Base-by-base conservation (phyloP, 768 basidiomycete species). In the Psilocybe sp. region DNA sequence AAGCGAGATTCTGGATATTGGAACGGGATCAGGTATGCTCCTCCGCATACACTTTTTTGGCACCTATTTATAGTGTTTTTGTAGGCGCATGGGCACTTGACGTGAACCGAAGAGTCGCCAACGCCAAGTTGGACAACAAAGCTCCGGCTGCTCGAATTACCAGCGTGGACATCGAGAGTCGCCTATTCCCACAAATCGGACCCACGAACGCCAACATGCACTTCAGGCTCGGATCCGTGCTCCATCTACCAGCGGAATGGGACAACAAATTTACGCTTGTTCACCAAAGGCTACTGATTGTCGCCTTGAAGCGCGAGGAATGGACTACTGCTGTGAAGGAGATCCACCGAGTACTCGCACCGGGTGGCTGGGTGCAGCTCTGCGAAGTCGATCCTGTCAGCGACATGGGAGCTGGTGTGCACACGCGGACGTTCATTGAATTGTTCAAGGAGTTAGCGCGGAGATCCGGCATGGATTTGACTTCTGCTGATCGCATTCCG, bases 1-100 rank as follows among this genome's bases (percentile, higher is more conserved):
- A 4, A 53, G 56, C 38, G 47, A 33, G 8, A 43, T 63, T 16
- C 51, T 60, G 10, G 61, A 60, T 36, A 52, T 41, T 18, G 61
- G 55, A 12, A 55, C 59, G 1, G 59, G 59, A 1, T 54, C 53
- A 43, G 58, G 60, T 58, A 43, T 16, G 4, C 4, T 13, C 19
- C 38, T 35, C 4, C 23, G 7, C 23, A 5, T 11, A 16, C 37
- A 33, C 15, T 31, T 11, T 20, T 38, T 14, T 12, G 3, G 3
- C 14, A 42, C 11, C 15, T 42, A 2, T 19, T 46, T 4, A 34
- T 18, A 13, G 39, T 12, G 8, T 15, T 3, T 10, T 14, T 19
- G 23, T 23, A 44, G 42, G 10, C 11, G 42, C 42, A 9, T 44
- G 42, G 42, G 11, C 42, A 9, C 28, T 44, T 8, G 42, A 44